A percentile compares a stretch with the other conserved stretches of the same genome.
phyloP scores from a whole-genome alignment of 2,329 filamentous ascomycete genomes.

The Corinectria fuckeliana region DNA sequence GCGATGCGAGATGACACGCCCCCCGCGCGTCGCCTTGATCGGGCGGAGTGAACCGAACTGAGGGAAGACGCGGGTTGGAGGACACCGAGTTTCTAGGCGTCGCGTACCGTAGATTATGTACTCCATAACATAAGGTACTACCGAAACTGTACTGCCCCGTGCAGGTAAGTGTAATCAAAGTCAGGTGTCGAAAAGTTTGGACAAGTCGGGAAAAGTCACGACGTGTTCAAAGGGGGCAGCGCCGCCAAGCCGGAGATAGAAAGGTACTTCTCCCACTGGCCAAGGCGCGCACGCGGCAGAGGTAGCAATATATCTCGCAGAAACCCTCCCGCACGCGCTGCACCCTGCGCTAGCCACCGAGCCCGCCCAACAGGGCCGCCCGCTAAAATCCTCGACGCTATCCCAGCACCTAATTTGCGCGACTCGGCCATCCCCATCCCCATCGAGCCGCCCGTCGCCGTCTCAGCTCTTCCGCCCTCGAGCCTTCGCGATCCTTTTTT shows the following conservation, averaged over 20 bases:
- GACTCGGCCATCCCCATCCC: conserved; percentile 25
- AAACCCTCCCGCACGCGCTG: conserved; percentile 24
- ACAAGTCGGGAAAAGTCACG: conserved; percentile 5
- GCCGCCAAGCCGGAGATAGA: conserved; percentile 24
- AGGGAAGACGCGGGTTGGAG: neutral
- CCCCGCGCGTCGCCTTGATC: no score
- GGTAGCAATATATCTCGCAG: conserved; percentile 40
- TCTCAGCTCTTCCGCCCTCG: conserved; percentile 34
- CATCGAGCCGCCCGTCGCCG: neutral
- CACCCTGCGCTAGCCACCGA: conserved; percentile 23
- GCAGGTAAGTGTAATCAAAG: conserved; percentile 14
- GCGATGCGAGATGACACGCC: neutral
- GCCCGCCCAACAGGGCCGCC: conserved; percentile 35
- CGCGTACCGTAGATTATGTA: no score
- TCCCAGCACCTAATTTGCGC: conserved; percentile 41
- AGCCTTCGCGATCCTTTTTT: conserved; percentile 37
- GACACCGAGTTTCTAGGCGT: neutral
- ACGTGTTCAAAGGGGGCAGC: conserved; percentile 30
- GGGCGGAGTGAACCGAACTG: neutral
- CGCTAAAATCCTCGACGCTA: conserved; percentile 39
- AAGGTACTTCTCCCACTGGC: neutral
- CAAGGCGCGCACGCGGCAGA: neutral
- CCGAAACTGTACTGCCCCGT: no score
- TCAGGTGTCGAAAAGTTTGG: conserved; percentile 18
- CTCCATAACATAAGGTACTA: no score